Evolutionary conservation across 78 protist species (phyloP).

Genomic region (Dictyostelium intermedium): DNA sequence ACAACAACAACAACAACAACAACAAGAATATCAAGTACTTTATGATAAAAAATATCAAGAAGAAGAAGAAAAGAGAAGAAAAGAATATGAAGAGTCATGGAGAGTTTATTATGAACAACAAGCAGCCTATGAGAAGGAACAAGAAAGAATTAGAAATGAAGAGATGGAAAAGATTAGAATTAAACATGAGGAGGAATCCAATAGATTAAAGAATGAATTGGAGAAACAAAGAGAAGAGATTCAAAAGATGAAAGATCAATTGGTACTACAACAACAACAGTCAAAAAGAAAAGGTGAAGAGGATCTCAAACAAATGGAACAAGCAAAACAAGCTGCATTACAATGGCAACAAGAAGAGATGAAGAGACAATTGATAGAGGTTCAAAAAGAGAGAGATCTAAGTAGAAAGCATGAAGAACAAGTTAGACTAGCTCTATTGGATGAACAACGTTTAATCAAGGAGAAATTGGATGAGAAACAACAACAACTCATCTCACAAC

Average conservation of each 20-base stretch:
- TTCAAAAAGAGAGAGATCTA: conserved; percentile 53
- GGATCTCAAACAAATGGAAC: background rate
- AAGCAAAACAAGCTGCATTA: background rate
- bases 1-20: background rate
- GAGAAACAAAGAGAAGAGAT: conserved; percentile 43
- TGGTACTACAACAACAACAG: background rate
- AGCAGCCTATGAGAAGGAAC: conserved; percentile 10
- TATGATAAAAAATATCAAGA: background rate
- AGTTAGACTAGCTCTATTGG: background rate
- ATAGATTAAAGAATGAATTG: conserved; percentile 3
- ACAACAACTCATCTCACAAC: conserved; percentile 1
- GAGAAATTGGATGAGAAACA: conserved; percentile 25
- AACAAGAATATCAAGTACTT: background rate
- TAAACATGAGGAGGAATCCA: conserved; percentile 38
- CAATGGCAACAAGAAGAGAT: conserved; percentile 63
- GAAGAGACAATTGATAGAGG: conserved; percentile 50
- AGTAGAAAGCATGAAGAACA: conserved; percentile 54
- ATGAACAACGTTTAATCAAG: conserved; percentile 29
- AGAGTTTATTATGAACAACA: conserved; percentile 54
- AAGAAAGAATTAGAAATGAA: conserved; percentile 17
- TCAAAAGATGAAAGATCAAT: background rate
- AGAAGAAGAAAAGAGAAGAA: conserved; percentile 32
- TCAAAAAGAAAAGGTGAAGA: background rate
- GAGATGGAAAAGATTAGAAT: conserved; percentile 43
- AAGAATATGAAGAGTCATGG: conserved; percentile 37